A percentile compares a stretch with the other conserved stretches of the same genome.
Evolutionary conservation across 2,329 filamentous ascomycete genomes (phyloP).

Genomic region (Hyphodiscus sp.): DNA sequence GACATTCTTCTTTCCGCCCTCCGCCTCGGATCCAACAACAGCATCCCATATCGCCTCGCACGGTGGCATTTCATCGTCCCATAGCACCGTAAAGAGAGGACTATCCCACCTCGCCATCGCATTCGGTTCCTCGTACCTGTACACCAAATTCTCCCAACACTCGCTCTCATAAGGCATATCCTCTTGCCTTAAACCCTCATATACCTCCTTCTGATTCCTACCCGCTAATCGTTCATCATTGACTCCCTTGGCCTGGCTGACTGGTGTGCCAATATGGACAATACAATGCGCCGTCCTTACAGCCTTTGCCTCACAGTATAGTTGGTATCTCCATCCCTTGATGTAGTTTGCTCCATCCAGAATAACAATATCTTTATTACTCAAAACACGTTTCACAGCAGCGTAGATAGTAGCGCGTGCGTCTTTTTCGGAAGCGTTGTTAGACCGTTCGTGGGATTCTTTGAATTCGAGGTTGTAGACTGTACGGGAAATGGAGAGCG

Average conservation of each 20-base stretch:
- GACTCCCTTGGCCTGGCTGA: slow-evolving; percentile 46
- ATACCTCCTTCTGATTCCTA: slow-evolving; percentile 27
- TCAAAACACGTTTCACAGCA: slow-evolving; percentile 70
- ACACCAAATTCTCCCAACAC: slow-evolving; percentile 37
- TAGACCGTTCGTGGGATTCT: slow-evolving; percentile 57
- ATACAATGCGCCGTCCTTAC: slow-evolving; percentile 69
- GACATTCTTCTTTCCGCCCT: slow-evolving; percentile 55
- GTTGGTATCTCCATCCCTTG: slow-evolving; percentile 82
- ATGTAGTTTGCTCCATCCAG: slow-evolving; percentile 82
- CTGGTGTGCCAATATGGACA: slow-evolving; percentile 54
- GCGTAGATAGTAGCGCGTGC: slow-evolving; percentile 70
- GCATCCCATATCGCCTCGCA: slow-evolving; percentile 70
- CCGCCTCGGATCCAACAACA: slow-evolving; percentile 52
- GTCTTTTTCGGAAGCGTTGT: slow-evolving; percentile 73
- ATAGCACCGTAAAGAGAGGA: slow-evolving; percentile 72
- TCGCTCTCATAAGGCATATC: slow-evolving; percentile 23
- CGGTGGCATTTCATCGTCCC: slow-evolving; percentile 64
- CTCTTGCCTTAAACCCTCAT: slow-evolving; percentile 29
- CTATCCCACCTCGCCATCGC: slow-evolving; percentile 81
- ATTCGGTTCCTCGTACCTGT: slow-evolving; percentile 81
- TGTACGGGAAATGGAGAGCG: slow-evolving; percentile 59
- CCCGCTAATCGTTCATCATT: slow-evolving; percentile 52
- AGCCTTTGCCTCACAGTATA: slow-evolving; percentile 80
- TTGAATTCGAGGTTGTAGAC: slow-evolving; percentile 63
- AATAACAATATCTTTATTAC: slow-evolving; percentile 68